Evolutionary conservation across 192 early-diverging fungal genomes (phyloP).

Genomic region (Piromyces sp.): DNA sequence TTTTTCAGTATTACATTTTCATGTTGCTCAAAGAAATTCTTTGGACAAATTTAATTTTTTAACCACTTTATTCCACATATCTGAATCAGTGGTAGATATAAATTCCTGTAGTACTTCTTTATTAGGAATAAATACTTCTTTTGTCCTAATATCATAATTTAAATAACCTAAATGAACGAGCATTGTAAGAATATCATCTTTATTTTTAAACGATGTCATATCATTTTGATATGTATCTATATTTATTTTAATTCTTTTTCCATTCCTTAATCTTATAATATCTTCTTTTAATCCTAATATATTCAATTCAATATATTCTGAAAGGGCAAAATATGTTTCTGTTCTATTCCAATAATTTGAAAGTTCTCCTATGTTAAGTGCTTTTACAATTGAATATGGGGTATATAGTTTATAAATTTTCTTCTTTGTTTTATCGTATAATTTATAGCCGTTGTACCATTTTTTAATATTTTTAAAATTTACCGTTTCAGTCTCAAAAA

Average conservation of each 20-base stretch:
- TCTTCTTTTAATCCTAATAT: background rate
- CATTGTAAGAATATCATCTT: background rate
- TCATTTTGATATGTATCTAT: background rate
- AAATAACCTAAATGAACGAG: background rate
- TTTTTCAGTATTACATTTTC: background rate
- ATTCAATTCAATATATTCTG: background rate
- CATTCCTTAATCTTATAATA: background rate
- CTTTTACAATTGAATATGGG: background rate
- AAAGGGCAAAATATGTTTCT: background rate
- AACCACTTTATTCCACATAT: background rate
- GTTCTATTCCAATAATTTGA: background rate
- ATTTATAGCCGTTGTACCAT: background rate
- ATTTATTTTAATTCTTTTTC: background rate
- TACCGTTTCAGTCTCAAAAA: too few species aligned
- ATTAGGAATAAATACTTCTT: background rate
- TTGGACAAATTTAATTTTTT: background rate
- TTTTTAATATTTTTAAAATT: background rate
- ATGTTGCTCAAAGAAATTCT: background rate
- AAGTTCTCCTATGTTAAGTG: background rate
- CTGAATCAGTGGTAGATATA: background rate
- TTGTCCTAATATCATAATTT: background rate
- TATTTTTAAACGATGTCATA: background rate
- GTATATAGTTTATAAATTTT: background rate
- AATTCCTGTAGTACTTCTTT: background rate
- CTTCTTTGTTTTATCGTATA: background rate